Base-by-base conservation (phyloP, 2,329 filamentous ascomycete species). In the Paraphoma sp. region DNA sequence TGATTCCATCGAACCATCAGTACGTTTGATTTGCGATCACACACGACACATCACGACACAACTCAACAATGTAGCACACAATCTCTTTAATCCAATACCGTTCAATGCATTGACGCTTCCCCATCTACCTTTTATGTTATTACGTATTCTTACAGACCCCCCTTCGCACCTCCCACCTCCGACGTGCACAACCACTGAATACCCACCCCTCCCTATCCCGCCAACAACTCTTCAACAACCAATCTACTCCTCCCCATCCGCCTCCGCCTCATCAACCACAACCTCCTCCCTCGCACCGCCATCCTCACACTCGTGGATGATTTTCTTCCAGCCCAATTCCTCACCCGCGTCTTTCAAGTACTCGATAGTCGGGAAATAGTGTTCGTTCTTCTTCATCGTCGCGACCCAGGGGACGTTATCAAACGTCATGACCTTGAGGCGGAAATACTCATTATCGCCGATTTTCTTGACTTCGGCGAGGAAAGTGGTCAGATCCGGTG, bases 311-410 rank as follows among this genome's bases (percentile, higher is more conserved):
- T 85, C 81, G 55, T 87, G 83, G 31, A 83, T 82, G 44, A 86
- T 77, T 30, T 84, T 82, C 68, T 78, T 81, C 86, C 86, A 89
- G 4, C 86, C 85, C 16, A 83, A 78, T 5, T 80, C 73, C 57
- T 81, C 76, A 1, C 70, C 72, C 1, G 76, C 51, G 58, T 88
- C 86, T 69, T 88, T 88, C 50, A 85, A 70, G 58, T 87, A 88
- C 74, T 89, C 86, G 30, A 87, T 84, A 58, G 87, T 89, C 2
- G 87, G 86, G 79, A 89, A 89, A 76, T 99, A 99, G 78, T 99
- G 95, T 74, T 99, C 94, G 68, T 97, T 97, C 86, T 98, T 98
- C 87, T 99, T 99, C 91, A 99, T 97, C 8, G 95, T 99, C 40
- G 96, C 92, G n/a, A 99, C 93, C 93, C 95, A 99, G 3, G 94